These are phyloP conservation scores for Heterobasidion irregulare DNA, from an alignment of 1,284 basidiomycete species.

Conservation along the genomic window DNA sequence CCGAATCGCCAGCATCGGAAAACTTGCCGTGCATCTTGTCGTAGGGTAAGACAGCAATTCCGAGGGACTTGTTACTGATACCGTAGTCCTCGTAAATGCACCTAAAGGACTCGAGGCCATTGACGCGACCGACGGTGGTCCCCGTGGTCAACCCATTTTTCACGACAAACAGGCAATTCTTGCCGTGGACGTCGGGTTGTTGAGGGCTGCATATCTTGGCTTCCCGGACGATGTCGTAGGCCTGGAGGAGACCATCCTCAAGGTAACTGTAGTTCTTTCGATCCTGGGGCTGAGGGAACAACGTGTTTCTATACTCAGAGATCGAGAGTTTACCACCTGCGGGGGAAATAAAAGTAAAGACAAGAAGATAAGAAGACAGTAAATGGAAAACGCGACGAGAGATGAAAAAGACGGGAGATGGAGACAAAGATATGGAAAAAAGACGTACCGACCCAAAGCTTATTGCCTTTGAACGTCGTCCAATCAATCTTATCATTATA, in stretches of 20 bases:
- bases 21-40: slow-evolving; percentile 11
- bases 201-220: slow-evolving; percentile 17
- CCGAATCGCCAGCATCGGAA: slow-evolving; percentile 16
- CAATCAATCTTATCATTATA: slow-evolving; percentile 19
- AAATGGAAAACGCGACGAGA: too few species aligned
- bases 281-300: slow-evolving; percentile 1
- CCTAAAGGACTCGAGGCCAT: slow-evolving; percentile 11
- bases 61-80: slow-evolving; percentile 9
- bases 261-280: slow-evolving; percentile 12
- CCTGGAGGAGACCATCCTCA: slow-evolving; percentile 21
- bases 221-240: slow-evolving; percentile 12
- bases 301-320: not conserved
- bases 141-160: slow-evolving; percentile 21
- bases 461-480: slow-evolving; percentile 24
- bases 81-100: slow-evolving; percentile 9
- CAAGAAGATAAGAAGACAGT: not conserved
- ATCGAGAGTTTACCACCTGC: slow-evolving; percentile 3
- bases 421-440: not conserved
- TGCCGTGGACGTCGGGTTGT: slow-evolving; percentile 15
- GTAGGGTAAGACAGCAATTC: slow-evolving; percentile 12
- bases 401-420: too few species aligned
- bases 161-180: slow-evolving; percentile 17
- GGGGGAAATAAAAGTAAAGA: slow-evolving; percentile 1
- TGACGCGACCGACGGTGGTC: slow-evolving; percentile 20
- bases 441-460: slow-evolving; percentile 22